Evolutionary conservation across 805 yeast genomes (phyloP), one percentile per base, ranked within the genome.

Genomic region (Wickerhamomyces sydowiorum): DNA sequence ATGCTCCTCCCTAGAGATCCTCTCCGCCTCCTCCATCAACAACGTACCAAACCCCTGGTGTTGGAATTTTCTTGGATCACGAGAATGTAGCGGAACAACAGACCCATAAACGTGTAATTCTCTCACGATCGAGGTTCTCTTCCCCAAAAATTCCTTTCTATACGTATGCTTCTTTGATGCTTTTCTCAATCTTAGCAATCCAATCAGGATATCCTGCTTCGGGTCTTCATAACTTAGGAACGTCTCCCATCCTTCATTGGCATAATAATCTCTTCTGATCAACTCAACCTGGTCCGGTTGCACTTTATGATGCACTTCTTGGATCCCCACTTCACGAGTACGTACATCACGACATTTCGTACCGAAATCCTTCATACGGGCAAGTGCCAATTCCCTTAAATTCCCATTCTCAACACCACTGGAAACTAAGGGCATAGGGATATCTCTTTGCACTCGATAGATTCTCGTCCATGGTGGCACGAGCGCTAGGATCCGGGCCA

Each of bases 381-480:
- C 96, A 39, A 93, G 70, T 0, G 99, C 98, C 51, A 93, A 71
- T 63, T 93, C 99, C 60, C 99, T 75, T 58, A 93, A 73, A 58
- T 93, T 93, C 55, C 99, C 99, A 63, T 93, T 93, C 55, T 93
- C 99, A 33, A 93, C 99, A 56, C 99, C 99, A 1, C 96, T 85
- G 0, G 96, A 86, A 34, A 93, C 99, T 52, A 93, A 72, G 0
- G 99, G 99, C 99, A 93, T 93, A 17, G 99, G 99, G 43, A 93
- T 93, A 73, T 93, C 99, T 70, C 99, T 78, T 67, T 93, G 99
- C 19, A 93, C 99, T 64, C 99, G 82, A 64, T 93, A 93, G 54
- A 93, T 93, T 67, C 99, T 81, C 3, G 99, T 93, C 99, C 99
- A 93, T 4, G 99, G 99, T 21, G 99, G 99, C 6, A 93, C 98